A percentile compares a stretch with the other conserved stretches of the same genome.
Evolutionary conservation across 2,329 filamentous ascomycete species (phyloP).

Genomic region (Scleromitrula shiraiana): DNA sequence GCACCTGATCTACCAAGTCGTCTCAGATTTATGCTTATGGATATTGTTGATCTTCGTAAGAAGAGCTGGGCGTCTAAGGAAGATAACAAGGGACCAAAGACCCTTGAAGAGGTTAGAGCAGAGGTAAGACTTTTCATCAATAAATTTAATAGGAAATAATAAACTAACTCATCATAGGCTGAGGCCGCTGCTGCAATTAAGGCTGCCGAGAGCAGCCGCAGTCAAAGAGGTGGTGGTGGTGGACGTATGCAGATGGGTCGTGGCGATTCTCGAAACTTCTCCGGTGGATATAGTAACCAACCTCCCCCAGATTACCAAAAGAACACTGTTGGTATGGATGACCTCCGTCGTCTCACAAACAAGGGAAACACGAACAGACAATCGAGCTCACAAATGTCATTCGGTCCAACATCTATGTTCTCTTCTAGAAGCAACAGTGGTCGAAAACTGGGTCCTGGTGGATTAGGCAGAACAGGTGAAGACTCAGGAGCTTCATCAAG

Average conservation of each 20-base stretch:
- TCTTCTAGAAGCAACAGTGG: constrained; percentile 87
- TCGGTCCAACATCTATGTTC: constrained; percentile 84
- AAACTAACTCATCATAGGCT: constrained; percentile 35
- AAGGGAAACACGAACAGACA: constrained; percentile 51
- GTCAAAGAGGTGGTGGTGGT: constrained; percentile 56
- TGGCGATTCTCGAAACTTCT: constrained; percentile 81
- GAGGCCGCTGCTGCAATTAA: constrained; percentile 74
- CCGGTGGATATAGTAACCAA: constrained; percentile 60
- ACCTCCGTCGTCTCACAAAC: constrained; percentile 70
- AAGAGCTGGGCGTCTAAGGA: constrained; percentile 81
- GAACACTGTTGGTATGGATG: constrained; percentile 85
- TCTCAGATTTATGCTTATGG: constrained; percentile 94
- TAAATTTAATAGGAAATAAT: not conserved
- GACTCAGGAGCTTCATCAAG: constrained; percentile 84
- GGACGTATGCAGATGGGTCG: constrained; percentile 69
- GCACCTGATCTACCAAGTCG: constrained; percentile 76
- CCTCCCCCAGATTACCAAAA: constrained; percentile 61
- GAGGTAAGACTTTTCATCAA: constrained; percentile 44
- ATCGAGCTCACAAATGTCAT: constrained; percentile 50
- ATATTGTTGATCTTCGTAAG: constrained; percentile 77
- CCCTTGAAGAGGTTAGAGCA: constrained; percentile 82
- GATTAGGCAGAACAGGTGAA: constrained; percentile 65
- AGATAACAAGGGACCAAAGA: constrained; percentile 90
- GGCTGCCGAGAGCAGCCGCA: constrained; percentile 62
- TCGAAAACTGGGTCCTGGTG: constrained; percentile 68